Base-by-base conservation (phyloP, 2,329 filamentous ascomycete species). In the Elsinoe arachidis region DNA sequence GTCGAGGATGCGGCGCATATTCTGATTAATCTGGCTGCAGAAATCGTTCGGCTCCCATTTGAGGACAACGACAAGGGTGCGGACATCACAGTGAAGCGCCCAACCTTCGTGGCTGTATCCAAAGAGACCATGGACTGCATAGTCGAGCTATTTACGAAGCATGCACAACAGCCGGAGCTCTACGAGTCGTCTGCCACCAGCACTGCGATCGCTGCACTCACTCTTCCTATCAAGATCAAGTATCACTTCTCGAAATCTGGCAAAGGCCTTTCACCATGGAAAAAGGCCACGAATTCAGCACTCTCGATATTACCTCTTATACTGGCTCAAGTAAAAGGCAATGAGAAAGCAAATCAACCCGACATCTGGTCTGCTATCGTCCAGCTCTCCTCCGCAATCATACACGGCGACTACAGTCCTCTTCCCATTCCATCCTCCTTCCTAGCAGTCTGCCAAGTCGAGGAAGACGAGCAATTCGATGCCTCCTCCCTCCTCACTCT, bases 31-130 rank as follows among this genome's bases (percentile, higher is more conserved):
- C 80, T 88, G 57, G 79, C 90, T 9, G 82, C 89, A 1, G 81
- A 87, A 52, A 83, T 95, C 59, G 80, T 84, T 7, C 79, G 82
- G 2, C 75, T 95, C 34, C 86, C 89, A 1, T 91, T 88, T 63
- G 63, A 58, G 9, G 54, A 61, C 23, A 7, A 47, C 5, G 60
- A 59, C 0, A 58, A 63, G 10, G 59, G 60, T 15, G 69, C 65
- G 56, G 67, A 66, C 53, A 83, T 83, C 58, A 87, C 89, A 5
- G 38, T 7, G 5, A 33, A 35, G n/a, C 49, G 49, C 26, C 54
- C 43, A 19, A 95, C 90, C 0, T 97, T 90, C 67, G 84, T 99
- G 57, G 92, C 93, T 34, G 81, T 97, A 67, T 90, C 91, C 1
- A 95, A 93, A 69, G 82, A 82, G 17, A 84, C 86, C 59, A 93